phyloP scores from a whole-genome alignment of 2,329 filamentous ascomycete genomes.

The Diaporthe sp. region DNA sequence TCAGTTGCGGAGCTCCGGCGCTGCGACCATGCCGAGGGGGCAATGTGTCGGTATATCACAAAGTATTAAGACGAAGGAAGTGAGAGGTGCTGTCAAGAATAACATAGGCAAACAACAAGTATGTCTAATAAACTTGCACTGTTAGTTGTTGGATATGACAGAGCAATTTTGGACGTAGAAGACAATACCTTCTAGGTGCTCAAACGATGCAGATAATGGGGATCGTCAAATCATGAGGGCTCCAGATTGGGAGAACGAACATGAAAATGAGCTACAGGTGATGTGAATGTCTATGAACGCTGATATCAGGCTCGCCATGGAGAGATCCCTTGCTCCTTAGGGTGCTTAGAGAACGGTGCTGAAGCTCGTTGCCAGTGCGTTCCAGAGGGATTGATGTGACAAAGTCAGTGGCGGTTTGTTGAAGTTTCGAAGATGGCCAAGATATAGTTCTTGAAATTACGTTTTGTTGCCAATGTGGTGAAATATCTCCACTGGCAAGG shows the following conservation, averaged over 20 bases:
- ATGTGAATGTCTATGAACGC: background rate
- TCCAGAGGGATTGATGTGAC: background rate
- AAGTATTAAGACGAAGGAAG: background rate
- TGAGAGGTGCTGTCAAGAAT: background rate
- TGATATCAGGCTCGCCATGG: background rate
- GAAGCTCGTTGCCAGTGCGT: background rate
- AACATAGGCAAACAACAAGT: background rate
- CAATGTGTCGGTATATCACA: background rate
- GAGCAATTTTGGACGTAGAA: background rate
- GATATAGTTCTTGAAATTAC: background rate
- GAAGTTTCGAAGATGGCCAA: background rate
- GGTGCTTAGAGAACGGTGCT: background rate
- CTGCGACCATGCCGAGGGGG: background rate
- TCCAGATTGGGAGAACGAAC: background rate
- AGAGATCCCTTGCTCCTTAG: no score
- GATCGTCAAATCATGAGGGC: background rate
- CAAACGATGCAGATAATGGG: background rate
- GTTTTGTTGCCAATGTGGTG: no score
- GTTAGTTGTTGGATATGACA: background rate
- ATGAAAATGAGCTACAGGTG: background rate
- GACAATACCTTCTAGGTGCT: background rate
- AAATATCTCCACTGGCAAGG: no score
- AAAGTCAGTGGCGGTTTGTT: background rate
- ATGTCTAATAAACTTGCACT: background rate
- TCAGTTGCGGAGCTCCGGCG: background rate